Conservation (phyloP, 169 alveolate genomes). For the Plasmodium berghei region DNA sequence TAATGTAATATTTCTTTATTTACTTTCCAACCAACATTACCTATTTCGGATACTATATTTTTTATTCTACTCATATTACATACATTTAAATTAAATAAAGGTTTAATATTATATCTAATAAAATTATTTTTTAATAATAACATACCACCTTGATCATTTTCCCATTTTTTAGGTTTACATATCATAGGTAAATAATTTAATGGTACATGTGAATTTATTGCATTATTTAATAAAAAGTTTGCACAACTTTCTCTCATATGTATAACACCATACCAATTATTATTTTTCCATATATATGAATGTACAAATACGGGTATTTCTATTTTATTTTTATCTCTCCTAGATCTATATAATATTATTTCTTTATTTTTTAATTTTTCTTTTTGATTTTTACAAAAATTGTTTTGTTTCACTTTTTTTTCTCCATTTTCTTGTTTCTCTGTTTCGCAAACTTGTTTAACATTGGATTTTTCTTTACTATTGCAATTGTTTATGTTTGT, state of each 20-base stretch:
- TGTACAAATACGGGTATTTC: conserved; percentile 84
- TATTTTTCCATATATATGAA: conserved; percentile 80
- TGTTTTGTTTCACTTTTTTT: conserved; percentile 11
- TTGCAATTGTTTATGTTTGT: not conserved
- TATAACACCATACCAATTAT: conserved; percentile 82
- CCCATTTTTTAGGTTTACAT: conserved; percentile 85
- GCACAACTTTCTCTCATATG: conserved; percentile 87
- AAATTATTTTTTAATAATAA: conserved; percentile 80
- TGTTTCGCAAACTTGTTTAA: not conserved
- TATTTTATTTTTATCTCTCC: conserved; percentile 80
- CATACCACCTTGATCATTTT: conserved; percentile 77
- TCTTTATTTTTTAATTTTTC: conserved; percentile 51
- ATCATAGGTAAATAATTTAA: conserved; percentile 85
- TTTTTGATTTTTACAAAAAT: conserved; percentile 54
- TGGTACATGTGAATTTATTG: conserved; percentile 80
- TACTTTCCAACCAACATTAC: conserved; percentile 82
- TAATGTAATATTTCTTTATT: conserved; percentile 77
- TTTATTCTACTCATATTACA: conserved; percentile 80
- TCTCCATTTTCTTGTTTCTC: not conserved
- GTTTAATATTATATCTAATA: conserved; percentile 80
- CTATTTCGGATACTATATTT: conserved; percentile 78
- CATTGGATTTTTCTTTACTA: not conserved
- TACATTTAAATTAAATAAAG: conserved; percentile 80
- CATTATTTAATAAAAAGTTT: conserved; percentile 80
- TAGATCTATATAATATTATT: conserved; percentile 61